Evolutionary conservation across 495 filamentous ascomycete genomes (phyloP), one percentile per base, ranked within the genome.

Genomic region (Aspergillus coremiiformis): DNA sequence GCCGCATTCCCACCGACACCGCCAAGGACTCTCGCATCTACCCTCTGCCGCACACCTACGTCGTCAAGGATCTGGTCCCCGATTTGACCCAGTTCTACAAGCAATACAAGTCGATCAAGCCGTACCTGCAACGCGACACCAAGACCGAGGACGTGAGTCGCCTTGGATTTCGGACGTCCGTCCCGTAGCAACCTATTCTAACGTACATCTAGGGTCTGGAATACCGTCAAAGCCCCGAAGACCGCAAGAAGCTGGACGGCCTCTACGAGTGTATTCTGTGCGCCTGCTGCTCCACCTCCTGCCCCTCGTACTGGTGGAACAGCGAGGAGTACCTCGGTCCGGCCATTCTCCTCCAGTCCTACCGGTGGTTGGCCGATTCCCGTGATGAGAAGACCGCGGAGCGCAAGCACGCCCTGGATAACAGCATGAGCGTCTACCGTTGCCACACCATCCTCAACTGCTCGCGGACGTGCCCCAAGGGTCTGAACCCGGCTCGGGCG

Each of bases 241-340:
- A 97, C 50, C 90, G 92, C 61, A 87, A 83, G 75, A 98, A 96
- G 81, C 84, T 98, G 52, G 93, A 98, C 71, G 93, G 93, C 52
- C 81, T 98, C 43, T 98, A 98, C 77, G 93, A 98, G 74, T 98
- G 93, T 78, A 98, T 98, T 70, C 87, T 98, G 46, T 98, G 93
- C 82, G 92, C 92, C 58, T 98, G 93, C 84, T 98, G 93, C 84
- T 90, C 86, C 55, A 98, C 93, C 20, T 95, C 90, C 27, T 98
- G 93, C 77, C 93, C 93, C 2, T 93, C 87, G 7, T 98, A 98
- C 80, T 98, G 93, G 93, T 98, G 93, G 93, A 98, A 98, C 78
- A 82, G 82, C 61, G 89, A 95, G 72, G 90, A 97, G 68, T 98
- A 97, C 79, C 87, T 98, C 23, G 93, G 93, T 52, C 93, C 93